Percentiles rank a stretch among this genome's conserved stretches.
Conservation (phyloP, 345 rosid species). For the Microcos paniculata region DNA sequence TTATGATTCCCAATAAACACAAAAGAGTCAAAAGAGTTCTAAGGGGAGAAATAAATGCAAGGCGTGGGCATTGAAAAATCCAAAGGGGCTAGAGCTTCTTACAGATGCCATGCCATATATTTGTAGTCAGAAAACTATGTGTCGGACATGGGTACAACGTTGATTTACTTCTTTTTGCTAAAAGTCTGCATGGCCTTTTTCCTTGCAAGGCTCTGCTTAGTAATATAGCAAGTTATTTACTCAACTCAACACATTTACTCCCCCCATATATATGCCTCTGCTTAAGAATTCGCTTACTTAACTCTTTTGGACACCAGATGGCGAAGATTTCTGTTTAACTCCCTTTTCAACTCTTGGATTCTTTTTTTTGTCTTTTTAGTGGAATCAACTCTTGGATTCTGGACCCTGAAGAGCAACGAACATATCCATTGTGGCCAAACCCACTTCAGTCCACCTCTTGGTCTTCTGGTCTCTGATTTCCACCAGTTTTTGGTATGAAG, state of each 20-base stretch:
- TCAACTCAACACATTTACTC: not conserved
- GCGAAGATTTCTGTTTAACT: not conserved
- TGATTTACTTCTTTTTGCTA: not conserved
- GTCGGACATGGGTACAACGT: not conserved
- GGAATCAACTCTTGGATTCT: not conserved
- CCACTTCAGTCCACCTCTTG: too few species aligned
- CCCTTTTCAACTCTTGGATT: not conserved
- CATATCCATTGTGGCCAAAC: not conserved
- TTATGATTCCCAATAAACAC: not conserved
- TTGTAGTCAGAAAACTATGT: not conserved
- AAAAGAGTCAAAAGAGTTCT: not conserved
- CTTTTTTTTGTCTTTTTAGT: too few species aligned
- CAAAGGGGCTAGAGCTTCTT: not conserved
- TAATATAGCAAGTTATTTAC: not conserved
- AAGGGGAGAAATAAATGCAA: conserved; percentile 6
- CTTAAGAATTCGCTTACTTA: not conserved
- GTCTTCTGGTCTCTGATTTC: too few species aligned
- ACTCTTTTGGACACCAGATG: not conserved
- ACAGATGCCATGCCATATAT: conserved; percentile 7
- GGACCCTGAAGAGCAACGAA: not conserved
- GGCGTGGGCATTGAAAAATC: conserved; percentile 2
- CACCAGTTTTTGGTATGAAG: too few species aligned
- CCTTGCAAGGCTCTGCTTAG: too few species aligned
- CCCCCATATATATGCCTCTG: not conserved
- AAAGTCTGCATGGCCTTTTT: not conserved